Base-by-base conservation (phyloP, 1,284 basidiomycete species). In the Rhodotorula sp. region DNA sequence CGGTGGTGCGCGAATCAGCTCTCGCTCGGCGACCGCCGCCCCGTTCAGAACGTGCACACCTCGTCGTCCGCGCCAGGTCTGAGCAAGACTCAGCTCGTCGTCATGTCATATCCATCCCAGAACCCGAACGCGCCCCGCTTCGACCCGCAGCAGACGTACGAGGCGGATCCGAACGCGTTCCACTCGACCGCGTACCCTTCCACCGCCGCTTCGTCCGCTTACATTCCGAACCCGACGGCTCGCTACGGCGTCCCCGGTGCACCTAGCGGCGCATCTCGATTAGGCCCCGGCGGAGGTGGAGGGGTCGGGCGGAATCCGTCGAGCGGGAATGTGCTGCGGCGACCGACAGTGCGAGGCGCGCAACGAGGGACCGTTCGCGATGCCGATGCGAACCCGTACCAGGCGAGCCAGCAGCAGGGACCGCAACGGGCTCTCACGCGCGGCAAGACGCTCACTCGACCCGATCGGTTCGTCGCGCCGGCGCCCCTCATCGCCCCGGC, bases 371-470 rank as follows among this genome's bases (percentile, higher is more conserved):
- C 75, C 0, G 52, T 74, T 3, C 65, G 72, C 29, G 72, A 76
- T 3, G 72, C 73, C 3, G 62, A 63, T 20, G 56, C 63, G 21
- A 71, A 73, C 46, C 69, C 68, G 29, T 57, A 65, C 23, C 23
- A 23, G 58, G 48, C 29, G 51, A 26, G 5, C 43, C 15, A 15
- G 51, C 48, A 31, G 47, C 48, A 31, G 47, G 39, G 34, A 43
- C 65, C 51, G 23, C 69, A 58, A 21, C 67, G 75, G n/a, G 67
- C 57, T 6, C 61, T 76, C 20, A 76, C 72, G n/a, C 52, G 94
- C 71, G 91, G 91, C 79, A 97, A 97, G 85, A 99, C 96, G 4
- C 88, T 99, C 77, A 98, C 93, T 65, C 87, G 93, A 67, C 97
- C 96, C 77, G 96, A 99, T 84, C 89, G 96, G 69, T 87, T 91